Evolutionary conservation across 495 filamentous ascomycete species (phyloP), one percentile per base, ranked within the genome.

Genomic region (Thozetella sp.): DNA sequence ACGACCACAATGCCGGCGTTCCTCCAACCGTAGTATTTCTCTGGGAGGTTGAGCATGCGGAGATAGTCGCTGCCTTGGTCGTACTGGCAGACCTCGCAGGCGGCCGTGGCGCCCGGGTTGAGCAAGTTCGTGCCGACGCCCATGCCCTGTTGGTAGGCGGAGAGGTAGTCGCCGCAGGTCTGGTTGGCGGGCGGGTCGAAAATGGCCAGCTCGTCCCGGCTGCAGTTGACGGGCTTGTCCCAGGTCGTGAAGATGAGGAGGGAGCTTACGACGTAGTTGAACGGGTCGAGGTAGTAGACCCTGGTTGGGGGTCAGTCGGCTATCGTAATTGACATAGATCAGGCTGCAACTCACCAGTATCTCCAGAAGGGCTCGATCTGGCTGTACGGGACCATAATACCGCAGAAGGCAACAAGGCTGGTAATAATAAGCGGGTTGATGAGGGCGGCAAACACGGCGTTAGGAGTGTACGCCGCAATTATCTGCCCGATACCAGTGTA

Each of bases 11-110:
- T 89, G 1, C 90, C 92, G 66, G 93, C 90, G 67, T 92, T 83
- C 48, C 82, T 68, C 90, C 90, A 92, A 76, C 30, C 30, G 30
- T 90, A 89, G 26, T 72, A 51, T 22, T 68, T 72, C 1, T 77
- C 74, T n/a, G 81, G 61, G 45, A 96, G 83, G 62, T 93, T 92
- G 48, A 96, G 67, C 0, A 80, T 83, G 0, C 63, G 37, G 69
- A 94, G 82, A 60, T 93, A 97, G 70, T 93, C 82, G 20, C 80
- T 71, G 0, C 89, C 90, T 53, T 66, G 77, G 15, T 50, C 71
- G 69, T 88, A 96, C 2, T 82, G 87, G 67, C 93, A 97, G 68
- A 93, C 95, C 61, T 85, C 80, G 73, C 93, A 97, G 40, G 84
- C 74, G 2, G 64, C 25, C 0, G 78, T 86, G 10, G 79, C 85